Percentiles rank a stretch among this genome's conserved stretches.
Conservation (phyloP, 1,284 basidiomycete genomes). For the Leucoagaricus sp. region DNA sequence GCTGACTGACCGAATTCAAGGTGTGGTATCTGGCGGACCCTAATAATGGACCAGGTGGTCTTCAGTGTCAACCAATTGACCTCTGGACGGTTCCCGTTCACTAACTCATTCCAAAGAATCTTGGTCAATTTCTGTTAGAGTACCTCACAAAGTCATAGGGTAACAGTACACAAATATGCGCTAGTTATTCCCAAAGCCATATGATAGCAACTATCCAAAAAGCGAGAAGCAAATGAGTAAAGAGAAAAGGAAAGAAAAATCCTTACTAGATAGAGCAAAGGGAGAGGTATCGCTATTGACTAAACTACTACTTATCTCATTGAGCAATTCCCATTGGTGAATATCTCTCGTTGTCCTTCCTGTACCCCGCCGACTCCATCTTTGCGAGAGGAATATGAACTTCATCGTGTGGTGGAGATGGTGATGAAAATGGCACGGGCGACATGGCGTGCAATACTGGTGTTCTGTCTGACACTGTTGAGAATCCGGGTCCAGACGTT, state of each 20-base stretch:
- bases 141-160: not conserved
- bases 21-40: slow-evolving; percentile 29
- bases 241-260: not conserved
- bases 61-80: slow-evolving; percentile 22
- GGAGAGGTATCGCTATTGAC: no score
- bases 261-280: not conserved
- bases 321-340: no score
- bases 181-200: not conserved
- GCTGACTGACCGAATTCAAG: slow-evolving; percentile 16
- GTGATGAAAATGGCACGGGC: not conserved
- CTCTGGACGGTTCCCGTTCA: slow-evolving; percentile 30
- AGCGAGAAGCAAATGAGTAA: not conserved
- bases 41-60: slow-evolving; percentile 20
- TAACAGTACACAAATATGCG: not conserved
- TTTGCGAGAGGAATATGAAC: slow-evolving; percentile 2
- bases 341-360: no score
- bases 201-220: not conserved
- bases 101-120: not conserved
- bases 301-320: no score
- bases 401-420: not conserved
- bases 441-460: slow-evolving; percentile 1
- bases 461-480: not conserved
- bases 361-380: slow-evolving; percentile 3
- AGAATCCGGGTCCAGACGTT: not conserved
- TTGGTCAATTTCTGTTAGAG: not conserved